Evolutionary conservation across 805 yeast genomes (phyloP), one percentile per base, ranked within the genome.

Genomic region (Hyphopichia homilentoma): DNA sequence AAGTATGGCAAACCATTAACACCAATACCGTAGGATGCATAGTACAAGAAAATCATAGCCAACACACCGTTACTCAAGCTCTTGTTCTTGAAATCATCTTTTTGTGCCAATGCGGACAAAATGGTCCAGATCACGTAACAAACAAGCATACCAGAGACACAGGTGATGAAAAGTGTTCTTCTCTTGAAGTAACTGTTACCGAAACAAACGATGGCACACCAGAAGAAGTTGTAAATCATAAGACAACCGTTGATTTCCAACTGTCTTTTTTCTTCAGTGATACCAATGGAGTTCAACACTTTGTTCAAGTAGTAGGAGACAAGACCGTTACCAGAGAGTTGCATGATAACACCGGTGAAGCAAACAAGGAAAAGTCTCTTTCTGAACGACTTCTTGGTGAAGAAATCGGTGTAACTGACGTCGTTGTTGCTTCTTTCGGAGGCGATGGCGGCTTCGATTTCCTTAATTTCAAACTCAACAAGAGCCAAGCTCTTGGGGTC

Each of bases 251-350:
- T 75, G 48, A 74, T 65, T 31, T 68, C 49, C 34, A 74, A 61
- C 51, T 75, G 75, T 34, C 56, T 52, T 30, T 53, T 53, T 16
- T 62, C 54, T n/a, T 59, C 61, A 29, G 72, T 70, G 44, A 75
- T 70, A 37, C 81, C 80, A 48, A 76, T 73, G 16, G 76, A 66
- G 36, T 54, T 47, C 41, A 76, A 61, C 9, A 77, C 81, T 44
- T 65, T 61, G 37, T 63, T 57, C 40, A 74, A 55, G 50, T 73
- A 73, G 60, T 71, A 73, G 4, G 75, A 66, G 17, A 72, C 73
- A 38, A 73, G 54, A 35, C 75, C 75, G 44, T 70, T 72, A 45
- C 79, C 79, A 12, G 75, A 67, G 25, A 68, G 45, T 45, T 70
- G 76, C 68, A 59, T 59, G 39, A 67, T 46, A 20, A 50, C 40